phyloP scores from a whole-genome alignment of 176 grass and related monocot species.

The Triticum turgidum region DNA sequence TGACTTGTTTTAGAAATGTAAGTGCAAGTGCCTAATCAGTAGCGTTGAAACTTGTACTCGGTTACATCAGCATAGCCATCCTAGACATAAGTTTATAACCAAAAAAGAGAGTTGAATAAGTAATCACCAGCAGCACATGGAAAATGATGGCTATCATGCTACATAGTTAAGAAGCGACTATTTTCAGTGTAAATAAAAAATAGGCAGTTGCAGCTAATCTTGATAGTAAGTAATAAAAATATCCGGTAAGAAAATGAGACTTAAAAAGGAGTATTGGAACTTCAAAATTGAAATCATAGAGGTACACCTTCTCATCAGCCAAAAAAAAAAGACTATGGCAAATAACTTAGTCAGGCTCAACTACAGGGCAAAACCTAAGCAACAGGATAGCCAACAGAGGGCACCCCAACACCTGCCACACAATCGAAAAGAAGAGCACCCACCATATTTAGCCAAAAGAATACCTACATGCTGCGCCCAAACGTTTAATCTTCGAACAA shows the following conservation, averaged over 20 bases:
- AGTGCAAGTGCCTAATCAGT: neutral
- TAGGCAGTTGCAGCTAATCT: too few species aligned
- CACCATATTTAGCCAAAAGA: too few species aligned
- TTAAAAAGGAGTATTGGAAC: neutral
- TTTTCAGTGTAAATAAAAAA: neutral
- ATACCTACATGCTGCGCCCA: too few species aligned
- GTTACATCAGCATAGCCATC: neutral
- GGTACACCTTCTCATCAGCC: neutral
- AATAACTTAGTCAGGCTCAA: neutral
- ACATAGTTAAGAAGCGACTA: neutral
- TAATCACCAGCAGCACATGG: neutral
- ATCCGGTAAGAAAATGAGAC: neutral
- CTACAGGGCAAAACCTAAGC: too few species aligned
- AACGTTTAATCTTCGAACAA: too few species aligned
- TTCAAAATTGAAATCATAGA: neutral
- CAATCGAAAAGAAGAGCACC: too few species aligned
- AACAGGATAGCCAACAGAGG: too few species aligned
- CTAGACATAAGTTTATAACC: too few species aligned
- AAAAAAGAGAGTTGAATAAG: neutral
- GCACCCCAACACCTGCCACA: too few species aligned
- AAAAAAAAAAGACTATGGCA: neutral
- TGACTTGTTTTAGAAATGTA: neutral
- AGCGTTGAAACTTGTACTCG: neutral
- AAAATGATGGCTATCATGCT: too few species aligned
- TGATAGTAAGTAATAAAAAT: neutral